phyloP scores from a whole-genome alignment of 345 rosid genomes.

The Heritiera fomes region DNA sequence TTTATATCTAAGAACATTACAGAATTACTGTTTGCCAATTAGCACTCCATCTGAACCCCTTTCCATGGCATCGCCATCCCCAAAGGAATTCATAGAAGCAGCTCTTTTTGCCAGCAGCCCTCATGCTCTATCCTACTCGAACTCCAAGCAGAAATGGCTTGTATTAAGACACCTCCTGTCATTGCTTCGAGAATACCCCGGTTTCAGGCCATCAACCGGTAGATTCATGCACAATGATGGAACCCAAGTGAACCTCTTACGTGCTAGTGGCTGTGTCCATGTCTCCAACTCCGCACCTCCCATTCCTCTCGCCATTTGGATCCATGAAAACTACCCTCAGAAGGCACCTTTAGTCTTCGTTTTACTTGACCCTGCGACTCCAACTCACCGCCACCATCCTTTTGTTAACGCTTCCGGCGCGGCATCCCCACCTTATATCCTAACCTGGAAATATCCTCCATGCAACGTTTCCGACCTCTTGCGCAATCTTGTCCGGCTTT shows the following conservation, averaged over 20 bases:
- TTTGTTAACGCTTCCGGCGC: constrained; percentile 59
- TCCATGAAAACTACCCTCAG: constrained; percentile 65
- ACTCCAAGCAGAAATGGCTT: constrained; percentile 56
- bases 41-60: background rate
- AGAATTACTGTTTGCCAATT: background rate
- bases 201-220: constrained; percentile 40
- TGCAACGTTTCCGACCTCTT: constrained; percentile 47
- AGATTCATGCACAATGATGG: constrained; percentile 66
- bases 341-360: constrained; percentile 57
- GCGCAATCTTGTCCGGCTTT: constrained; percentile 49
- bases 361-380: constrained; percentile 18
- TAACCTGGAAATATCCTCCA: constrained; percentile 53
- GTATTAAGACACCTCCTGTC: constrained; percentile 63
- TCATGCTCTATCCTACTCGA: constrained; percentile 63
- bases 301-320: constrained; percentile 58
- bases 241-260: constrained; percentile 48
- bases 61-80: constrained; percentile 48
- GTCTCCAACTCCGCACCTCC: constrained; percentile 32
- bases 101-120: constrained; percentile 46
- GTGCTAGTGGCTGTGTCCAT: constrained; percentile 43
- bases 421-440: constrained; percentile 45
- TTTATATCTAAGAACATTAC: background rate
- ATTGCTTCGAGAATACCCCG: constrained; percentile 48
- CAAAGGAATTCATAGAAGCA: constrained; percentile 55
- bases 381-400: constrained; percentile 50